phyloP scores from a whole-genome alignment of 2,329 filamentous ascomycete genomes.

The Cytospora mali region DNA sequence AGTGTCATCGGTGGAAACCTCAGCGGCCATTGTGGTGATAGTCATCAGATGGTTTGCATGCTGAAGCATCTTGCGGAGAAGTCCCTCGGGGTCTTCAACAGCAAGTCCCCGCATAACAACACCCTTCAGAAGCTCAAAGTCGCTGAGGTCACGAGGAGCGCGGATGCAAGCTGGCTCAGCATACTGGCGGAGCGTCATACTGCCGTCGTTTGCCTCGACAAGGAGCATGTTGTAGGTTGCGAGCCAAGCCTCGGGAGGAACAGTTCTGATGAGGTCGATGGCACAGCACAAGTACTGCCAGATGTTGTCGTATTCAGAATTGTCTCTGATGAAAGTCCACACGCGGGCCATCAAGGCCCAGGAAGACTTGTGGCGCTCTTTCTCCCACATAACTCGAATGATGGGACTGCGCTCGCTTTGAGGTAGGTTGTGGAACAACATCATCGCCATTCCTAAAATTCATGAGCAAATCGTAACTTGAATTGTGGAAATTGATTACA shows the following conservation, averaged over 20 bases:
- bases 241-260: conserved; percentile 6
- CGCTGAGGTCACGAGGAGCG: conserved; percentile 4
- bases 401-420: conserved; percentile 4
- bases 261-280: not conserved
- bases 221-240: conserved; percentile 2
- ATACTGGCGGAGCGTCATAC: not conserved
- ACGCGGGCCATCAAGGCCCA: conserved; percentile 15
- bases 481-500: not conserved
- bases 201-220: not conserved
- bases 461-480: not conserved
- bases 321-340: conserved; percentile 22
- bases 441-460: conserved; percentile 3
- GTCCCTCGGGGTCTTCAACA: conserved; percentile 1
- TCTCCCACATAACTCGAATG: conserved; percentile 20
- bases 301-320: conserved; percentile 2
- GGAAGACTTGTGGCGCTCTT: conserved; percentile 15
- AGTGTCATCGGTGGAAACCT: not conserved
- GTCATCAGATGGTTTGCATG: conserved; percentile 16
- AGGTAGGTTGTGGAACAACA: not conserved
- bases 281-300: conserved; percentile 1
- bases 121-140: conserved; percentile 15
- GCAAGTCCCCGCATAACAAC: conserved; percentile 7
- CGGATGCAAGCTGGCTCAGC: not conserved
- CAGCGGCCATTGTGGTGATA: not conserved
- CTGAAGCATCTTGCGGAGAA: not conserved